Conservation (phyloP, 768 basidiomycete genomes). For the Mycena olivaceomarginata region DNA sequence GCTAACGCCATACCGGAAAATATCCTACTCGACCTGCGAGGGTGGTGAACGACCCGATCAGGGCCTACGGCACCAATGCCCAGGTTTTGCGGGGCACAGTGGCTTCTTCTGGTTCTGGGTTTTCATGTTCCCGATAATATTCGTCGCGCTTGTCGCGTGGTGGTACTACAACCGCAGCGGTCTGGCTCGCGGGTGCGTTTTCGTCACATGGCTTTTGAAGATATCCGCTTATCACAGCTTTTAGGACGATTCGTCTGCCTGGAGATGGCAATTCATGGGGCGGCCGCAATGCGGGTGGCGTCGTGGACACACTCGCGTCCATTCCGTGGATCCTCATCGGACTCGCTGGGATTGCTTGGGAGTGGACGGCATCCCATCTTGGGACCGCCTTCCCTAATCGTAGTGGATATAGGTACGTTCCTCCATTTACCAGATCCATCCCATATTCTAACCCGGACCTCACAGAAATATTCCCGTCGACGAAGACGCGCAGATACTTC, state of each 20-base stretch:
- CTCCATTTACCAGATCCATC: not conserved
- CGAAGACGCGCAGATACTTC: slow-evolving; percentile 91
- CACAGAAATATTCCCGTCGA: slow-evolving; percentile 85
- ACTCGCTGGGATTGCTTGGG: slow-evolving; percentile 82
- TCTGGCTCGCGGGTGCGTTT: slow-evolving; percentile 81
- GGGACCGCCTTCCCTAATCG: slow-evolving; percentile 67
- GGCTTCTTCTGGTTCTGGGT: slow-evolving; percentile 91
- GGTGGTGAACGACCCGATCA: slow-evolving; percentile 88
- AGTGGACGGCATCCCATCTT: slow-evolving; percentile 72
- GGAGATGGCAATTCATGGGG: slow-evolving; percentile 66
- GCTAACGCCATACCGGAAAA: slow-evolving; percentile 92
- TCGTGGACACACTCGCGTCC: slow-evolving; percentile 86
- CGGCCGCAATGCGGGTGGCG: slow-evolving; percentile 63
- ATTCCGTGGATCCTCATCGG: slow-evolving; percentile 95
- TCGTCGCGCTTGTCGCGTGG: slow-evolving; percentile 85
- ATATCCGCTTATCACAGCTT: slow-evolving; percentile 27
- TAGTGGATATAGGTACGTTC: slow-evolving; percentile 72
- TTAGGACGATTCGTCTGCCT: slow-evolving; percentile 87
- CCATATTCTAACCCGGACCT: not conserved
- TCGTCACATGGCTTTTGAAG: slow-evolving; percentile 14
- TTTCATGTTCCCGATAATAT: slow-evolving; percentile 83
- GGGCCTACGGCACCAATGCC: slow-evolving; percentile 86
- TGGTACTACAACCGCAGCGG: slow-evolving; percentile 91
- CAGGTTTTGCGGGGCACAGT: slow-evolving; percentile 85
- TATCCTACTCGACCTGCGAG: slow-evolving; percentile 91